Evolutionary conservation across 202 grass and related monocot species (phyloP).

Genomic region (Setaria viridis): DNA sequence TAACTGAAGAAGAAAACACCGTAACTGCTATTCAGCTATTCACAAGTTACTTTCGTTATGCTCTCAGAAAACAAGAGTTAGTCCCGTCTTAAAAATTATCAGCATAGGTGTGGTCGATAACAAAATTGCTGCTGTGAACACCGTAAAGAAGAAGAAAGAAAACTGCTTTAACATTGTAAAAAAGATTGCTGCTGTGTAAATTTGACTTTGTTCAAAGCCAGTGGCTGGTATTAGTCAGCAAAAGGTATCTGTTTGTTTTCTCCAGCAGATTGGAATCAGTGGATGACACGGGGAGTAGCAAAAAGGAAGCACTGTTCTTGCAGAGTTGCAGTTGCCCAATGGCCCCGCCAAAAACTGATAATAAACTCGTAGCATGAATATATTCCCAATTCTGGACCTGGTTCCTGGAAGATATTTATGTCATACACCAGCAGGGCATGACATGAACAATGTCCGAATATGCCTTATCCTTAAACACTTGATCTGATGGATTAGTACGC

Average conservation of each 20-base stretch:
- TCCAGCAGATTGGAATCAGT: neutral
- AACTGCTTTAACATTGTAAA: too few relatives aligned
- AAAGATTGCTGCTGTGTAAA: neutral
- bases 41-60: too few relatives aligned
- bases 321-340: neutral
- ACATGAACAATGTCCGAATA: constrained; percentile 10
- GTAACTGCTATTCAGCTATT: neutral
- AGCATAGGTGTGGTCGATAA: too few relatives aligned
- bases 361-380: neutral
- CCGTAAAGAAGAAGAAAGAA: neutral
- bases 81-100: too few relatives aligned
- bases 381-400: neutral
- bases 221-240: neutral
- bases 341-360: constrained; percentile 7
- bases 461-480: neutral
- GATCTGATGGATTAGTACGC: neutral
- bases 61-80: too few relatives aligned
- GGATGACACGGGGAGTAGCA: constrained; percentile 21
- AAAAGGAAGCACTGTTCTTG: constrained; percentile 15
- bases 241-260: constrained; percentile 15
- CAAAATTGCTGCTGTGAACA: neutral
- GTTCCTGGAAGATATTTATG: neutral
- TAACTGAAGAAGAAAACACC: neutral
- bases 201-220: neutral
- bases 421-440: neutral